A percentile compares a stretch with the other conserved stretches of the same genome.
Evolutionary conservation across 1,284 basidiomycete species (phyloP).

Genomic region (Naganishia sp.): DNA sequence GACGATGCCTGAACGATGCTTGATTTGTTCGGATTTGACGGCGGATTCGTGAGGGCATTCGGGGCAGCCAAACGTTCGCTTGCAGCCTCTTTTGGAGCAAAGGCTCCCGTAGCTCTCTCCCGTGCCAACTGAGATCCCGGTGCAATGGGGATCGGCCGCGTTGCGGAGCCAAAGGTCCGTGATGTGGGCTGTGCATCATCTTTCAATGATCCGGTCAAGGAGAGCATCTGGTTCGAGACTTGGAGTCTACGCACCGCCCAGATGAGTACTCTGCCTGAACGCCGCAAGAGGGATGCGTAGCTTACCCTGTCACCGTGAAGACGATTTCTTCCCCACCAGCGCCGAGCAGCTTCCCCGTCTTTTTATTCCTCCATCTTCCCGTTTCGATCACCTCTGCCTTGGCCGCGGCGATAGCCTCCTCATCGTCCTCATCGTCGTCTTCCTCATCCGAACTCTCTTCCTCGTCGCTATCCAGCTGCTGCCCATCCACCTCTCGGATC

Average conservation of each 20-base stretch:
- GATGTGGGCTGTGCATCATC: conserved; percentile 55
- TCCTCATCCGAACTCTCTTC: conserved; percentile 45
- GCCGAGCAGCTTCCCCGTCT: conserved; percentile 72
- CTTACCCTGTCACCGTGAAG: conserved; percentile 90
- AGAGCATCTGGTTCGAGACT: conserved; percentile 93
- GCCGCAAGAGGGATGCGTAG: conserved; percentile 32
- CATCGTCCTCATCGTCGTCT: conserved; percentile 39
- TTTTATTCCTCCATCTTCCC: conserved; percentile 79
- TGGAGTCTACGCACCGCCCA: conserved; percentile 64
- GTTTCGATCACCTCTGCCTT: conserved; percentile 50
- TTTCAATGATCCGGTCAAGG: conserved; percentile 78
- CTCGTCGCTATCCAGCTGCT: conserved; percentile 38
- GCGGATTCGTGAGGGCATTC: conserved; percentile 26
- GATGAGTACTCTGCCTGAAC: neutral
- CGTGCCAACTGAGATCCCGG: conserved; percentile 33
- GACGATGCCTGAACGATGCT: conserved; percentile 18
- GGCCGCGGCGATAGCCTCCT: conserved; percentile 31
- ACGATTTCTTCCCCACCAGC: conserved; percentile 68
- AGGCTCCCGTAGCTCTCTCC: conserved; percentile 37
- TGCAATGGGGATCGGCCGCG: conserved; percentile 37
- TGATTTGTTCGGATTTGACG: conserved; percentile 25
- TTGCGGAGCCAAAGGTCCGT: conserved; percentile 77
- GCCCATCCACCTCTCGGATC: conserved; percentile 35
- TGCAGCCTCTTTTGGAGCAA: neutral
- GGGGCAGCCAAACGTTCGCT: conserved; percentile 22